Base-by-base conservation (phyloP, 208 protist species). In the Wallacemonas sp. region DNA sequence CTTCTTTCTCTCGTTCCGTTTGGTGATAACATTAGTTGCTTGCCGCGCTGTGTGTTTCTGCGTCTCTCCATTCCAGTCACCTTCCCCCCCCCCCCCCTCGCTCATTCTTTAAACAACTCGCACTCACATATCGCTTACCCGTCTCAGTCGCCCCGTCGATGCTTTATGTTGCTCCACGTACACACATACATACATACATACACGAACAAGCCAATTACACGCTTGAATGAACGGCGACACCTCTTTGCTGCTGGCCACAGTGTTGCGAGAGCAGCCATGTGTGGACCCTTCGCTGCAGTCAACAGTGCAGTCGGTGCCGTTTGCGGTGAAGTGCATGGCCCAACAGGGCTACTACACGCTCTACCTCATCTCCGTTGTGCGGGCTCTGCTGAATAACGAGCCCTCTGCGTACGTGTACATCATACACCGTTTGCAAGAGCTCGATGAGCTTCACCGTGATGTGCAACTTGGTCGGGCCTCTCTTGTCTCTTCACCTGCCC, bases 261-360 rank as follows among this genome's bases (percentile, higher is more conserved):
- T 84, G 19, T 62, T 94, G 30, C 53, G 70, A 19, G 73, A 79
- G 26, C 42, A 66, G 12, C 77, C 78, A 11, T 94, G 84, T 56
- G 60, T 85, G 0, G 88, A 94, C 64, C 38, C 71, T 0, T 73
- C 79, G 1, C 45, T 94, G 28, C 49, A 86, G 24, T 5, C 49
- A 0, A 75, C 69, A 9, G 68, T 84, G 11, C 54, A 76, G 17
- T 80, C 82, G 6, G 78, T 79, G 11, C 84, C 88, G 0, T 68
- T 94, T 41, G 84, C 75, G 14, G 75, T 84, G 22, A 67, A 72
- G 17, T 68, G 69, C 19, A 77, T 94, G 46, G 73, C 76, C 6
- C 77, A 89, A 65, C 85, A 94, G 65, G 83, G 53, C 38, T 76
- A 79, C 42, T 94, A 90, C 64, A 26, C 76, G 2, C 58, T 89